phyloP scores from a whole-genome alignment of 2,329 filamentous ascomycete species.

The Coniochaeta hoffmannii region DNA sequence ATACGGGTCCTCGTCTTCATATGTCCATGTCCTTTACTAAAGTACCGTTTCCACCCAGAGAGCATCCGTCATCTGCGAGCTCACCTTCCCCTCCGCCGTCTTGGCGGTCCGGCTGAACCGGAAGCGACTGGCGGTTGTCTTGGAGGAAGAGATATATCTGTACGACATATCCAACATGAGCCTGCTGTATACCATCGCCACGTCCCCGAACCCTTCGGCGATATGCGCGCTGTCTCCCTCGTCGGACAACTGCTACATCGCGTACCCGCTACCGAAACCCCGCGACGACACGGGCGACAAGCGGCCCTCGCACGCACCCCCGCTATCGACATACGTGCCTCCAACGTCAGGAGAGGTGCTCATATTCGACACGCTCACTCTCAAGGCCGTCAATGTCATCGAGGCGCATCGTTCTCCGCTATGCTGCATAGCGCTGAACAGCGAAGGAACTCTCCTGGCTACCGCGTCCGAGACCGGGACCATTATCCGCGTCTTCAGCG shows the following conservation, averaged over 20 bases:
- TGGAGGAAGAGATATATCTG: slow-evolving; percentile 94
- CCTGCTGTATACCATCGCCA: slow-evolving; percentile 84
- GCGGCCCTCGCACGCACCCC: slow-evolving; percentile 76
- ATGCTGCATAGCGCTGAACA: slow-evolving; percentile 86
- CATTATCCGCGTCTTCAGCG: slow-evolving; percentile 90
- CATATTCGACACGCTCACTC: slow-evolving; percentile 80
- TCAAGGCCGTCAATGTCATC: slow-evolving; percentile 91
- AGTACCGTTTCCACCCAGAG: slow-evolving; percentile 31
- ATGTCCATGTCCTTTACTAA: not conserved
- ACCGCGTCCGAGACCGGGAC: slow-evolving; percentile 97
- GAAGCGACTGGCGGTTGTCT: slow-evolving; percentile 84
- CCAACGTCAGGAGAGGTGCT: slow-evolving; percentile 88
- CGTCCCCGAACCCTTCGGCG: slow-evolving; percentile 84
- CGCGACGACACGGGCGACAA: slow-evolving; percentile 51
- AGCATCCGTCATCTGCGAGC: slow-evolving; percentile 87
- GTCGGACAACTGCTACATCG: slow-evolving; percentile 92
- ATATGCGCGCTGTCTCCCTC: slow-evolving; percentile 91
- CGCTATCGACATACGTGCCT: slow-evolving; percentile 67
- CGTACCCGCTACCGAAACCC: slow-evolving; percentile 78
- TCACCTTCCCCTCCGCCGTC: slow-evolving; percentile 96
- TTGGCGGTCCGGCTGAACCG: slow-evolving; percentile 89
- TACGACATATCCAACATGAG: slow-evolving; percentile 99
- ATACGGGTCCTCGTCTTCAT: no score
- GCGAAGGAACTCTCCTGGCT: slow-evolving; percentile 82
- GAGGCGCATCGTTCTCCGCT: slow-evolving; percentile 90